Evolutionary conservation across 805 yeast species (phyloP).

Genomic region (Crinitomyces ghanaensis): DNA sequence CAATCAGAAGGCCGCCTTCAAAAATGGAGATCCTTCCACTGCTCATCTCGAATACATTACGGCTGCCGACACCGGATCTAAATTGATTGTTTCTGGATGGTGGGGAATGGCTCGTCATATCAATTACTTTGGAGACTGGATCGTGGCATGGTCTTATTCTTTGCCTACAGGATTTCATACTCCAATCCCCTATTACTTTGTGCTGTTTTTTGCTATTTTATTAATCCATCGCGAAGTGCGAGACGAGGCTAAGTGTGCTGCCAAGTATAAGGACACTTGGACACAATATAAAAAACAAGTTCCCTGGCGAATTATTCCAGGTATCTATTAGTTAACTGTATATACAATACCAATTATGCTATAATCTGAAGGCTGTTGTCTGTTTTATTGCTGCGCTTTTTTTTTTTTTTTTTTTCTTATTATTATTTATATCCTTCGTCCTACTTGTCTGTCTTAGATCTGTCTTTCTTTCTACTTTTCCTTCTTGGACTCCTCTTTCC

Average conservation of each 20-base stretch:
- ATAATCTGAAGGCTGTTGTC: too few relatives aligned
- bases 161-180: constrained; percentile 75
- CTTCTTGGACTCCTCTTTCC: too few relatives aligned
- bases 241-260: constrained; percentile 84
- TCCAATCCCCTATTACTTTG: constrained; percentile 79
- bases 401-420: not conserved
- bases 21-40: constrained; percentile 56
- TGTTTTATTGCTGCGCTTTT: not conserved
- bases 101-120: constrained; percentile 91
- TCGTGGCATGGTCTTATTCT: constrained; percentile 87
- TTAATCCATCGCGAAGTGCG: constrained; percentile 80
- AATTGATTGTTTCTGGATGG: constrained; percentile 84
- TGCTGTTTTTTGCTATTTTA: constrained; percentile 68
- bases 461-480: constrained; percentile 2
- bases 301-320: constrained; percentile 86
- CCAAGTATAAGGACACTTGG: constrained; percentile 83
- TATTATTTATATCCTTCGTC: not conserved
- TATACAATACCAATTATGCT: too few relatives aligned
- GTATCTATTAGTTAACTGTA: constrained; percentile 42
- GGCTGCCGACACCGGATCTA: constrained; percentile 69
- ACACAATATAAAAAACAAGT: constrained; percentile 65
- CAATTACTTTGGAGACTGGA: constrained; percentile 92
- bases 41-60: constrained; percentile 55
- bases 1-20: constrained; percentile 73
- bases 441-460: constrained; percentile 1